Evolutionary conservation across 1,284 basidiomycete species (phyloP), one percentile per base, ranked within the genome.

Genomic region (Austroboletus novae-zelandiae): DNA sequence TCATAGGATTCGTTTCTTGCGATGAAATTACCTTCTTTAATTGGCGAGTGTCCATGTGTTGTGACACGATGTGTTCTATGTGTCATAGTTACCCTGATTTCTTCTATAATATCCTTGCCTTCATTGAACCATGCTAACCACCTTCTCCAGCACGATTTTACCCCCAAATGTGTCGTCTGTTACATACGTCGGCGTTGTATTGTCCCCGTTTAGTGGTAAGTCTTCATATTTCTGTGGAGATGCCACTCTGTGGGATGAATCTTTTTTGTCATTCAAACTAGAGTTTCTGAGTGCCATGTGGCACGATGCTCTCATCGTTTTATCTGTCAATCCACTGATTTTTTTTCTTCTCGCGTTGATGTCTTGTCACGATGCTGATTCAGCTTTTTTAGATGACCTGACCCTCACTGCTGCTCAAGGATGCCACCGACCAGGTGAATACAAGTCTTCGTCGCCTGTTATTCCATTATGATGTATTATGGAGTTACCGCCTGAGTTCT

Each of bases 51-150:
- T 68, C 70, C 64, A 35, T 50, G 32, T 4, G 41, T 42, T 9
- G 41, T 46, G 52, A 45, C 46, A 75, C 81, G 75, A 71, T 75
- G 67, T 67, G 68, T 73, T 58, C 36, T 71, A 76, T 76, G 76
- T 86, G 86, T 89, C 86, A 89, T 89, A 89, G 86, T 89, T 89
- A 89, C 86, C 84, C 86, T 89, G 86, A 89, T 81, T 13, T 76
- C 75, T 80, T 70, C 61, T 58, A n/a, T n/a, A n/a, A n/a, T 35
- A 5, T 36, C 52, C 27, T 31, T 54, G 10, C 53, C 42, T 40
- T 31, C 27, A 43, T 11, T 45, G 10, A 43, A 36, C n/a, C 23
- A 25, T 47, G 54, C 62, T 27, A 27, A 27, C 27, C 6, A 6
- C 9, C 27, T 27, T 27, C 9, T 27, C 27, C 27, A 27, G 27